Percentiles rank a stretch among this genome's conserved stretches.
Evolutionary conservation across 2,329 filamentous ascomycete species (phyloP).

Genomic region (Ustulina deusta): DNA sequence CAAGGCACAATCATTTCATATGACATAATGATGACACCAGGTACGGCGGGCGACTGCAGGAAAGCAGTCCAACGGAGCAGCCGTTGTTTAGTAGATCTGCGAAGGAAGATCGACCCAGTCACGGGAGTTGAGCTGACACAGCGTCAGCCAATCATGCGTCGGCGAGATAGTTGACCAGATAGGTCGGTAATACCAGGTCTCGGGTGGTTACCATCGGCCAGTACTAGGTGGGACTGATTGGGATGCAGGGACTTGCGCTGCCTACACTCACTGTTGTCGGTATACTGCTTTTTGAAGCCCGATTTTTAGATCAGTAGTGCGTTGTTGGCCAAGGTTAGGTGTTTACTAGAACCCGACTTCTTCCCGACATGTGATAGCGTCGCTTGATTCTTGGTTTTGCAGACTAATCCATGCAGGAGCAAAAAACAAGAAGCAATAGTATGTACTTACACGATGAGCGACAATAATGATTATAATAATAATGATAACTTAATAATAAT

Average conservation of each 20-base stretch:
- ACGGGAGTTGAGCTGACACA: background rate
- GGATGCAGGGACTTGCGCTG: slow-evolving; percentile 3
- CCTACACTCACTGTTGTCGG: no score
- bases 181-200: background rate
- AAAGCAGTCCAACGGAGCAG: no score
- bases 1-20: background rate
- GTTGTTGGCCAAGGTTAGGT: no score
- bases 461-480: background rate
- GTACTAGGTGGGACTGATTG: no score
- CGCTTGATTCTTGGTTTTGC: background rate
- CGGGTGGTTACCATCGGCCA: no score
- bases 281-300: no score
- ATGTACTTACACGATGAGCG: background rate
- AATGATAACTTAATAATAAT: background rate
- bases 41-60: background rate
- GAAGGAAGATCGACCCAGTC: background rate
- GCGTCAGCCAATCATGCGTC: background rate
- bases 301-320: no score
- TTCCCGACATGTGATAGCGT: background rate
- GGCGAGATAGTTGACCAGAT: slow-evolving; percentile 3
- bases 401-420: background rate
- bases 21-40: slow-evolving; percentile 15
- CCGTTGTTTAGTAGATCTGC: background rate
- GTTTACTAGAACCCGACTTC: background rate
- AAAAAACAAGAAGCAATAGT: background rate